A percentile compares a stretch with the other conserved stretches of the same genome.
phyloP scores from a whole-genome alignment of 1,139 yeast genomes.

The Hansenula sp. region DNA sequence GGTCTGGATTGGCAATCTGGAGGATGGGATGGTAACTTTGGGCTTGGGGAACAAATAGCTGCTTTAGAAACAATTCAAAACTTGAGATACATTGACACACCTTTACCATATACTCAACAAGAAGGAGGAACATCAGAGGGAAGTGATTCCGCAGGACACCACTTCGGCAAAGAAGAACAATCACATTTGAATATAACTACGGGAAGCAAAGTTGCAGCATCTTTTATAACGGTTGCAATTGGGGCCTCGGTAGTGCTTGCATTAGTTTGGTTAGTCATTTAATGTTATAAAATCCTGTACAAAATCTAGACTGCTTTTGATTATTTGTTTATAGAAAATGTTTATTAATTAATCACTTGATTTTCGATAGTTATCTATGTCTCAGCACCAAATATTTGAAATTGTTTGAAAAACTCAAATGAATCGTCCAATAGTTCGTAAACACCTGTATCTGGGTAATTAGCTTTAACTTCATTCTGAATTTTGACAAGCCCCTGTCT shows the following conservation, averaged over 20 bases:
- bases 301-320: too few relatives aligned
- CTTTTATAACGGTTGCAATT: conserved; percentile 69
- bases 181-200: conserved; percentile 45
- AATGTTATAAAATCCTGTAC: neutral
- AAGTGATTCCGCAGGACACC: conserved; percentile 49
- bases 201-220: conserved; percentile 81
- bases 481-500: conserved; percentile 79
- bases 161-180: conserved; percentile 7
- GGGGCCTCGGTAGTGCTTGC: conserved; percentile 59
- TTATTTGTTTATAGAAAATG: neutral
- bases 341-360: neutral
- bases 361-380: neutral
- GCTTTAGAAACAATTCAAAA: conserved; percentile 75
- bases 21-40: conserved; percentile 71
- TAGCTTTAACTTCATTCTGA: conserved; percentile 71
- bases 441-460: conserved; percentile 56
- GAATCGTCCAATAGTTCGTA: conserved; percentile 55
- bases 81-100: conserved; percentile 44
- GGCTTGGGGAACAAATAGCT: conserved; percentile 87
- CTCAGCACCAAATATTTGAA: conserved; percentile 36
- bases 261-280: conserved; percentile 1
- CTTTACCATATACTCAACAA: conserved; percentile 50
- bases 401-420: conserved; percentile 45
- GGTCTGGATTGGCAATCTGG: conserved; percentile 69
- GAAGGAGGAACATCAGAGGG: conserved; percentile 60